A percentile compares a stretch with the other conserved stretches of the same genome.
Evolutionary conservation across 495 filamentous ascomycete genomes (phyloP).

Genomic region (Pyrenula aspistea): DNA sequence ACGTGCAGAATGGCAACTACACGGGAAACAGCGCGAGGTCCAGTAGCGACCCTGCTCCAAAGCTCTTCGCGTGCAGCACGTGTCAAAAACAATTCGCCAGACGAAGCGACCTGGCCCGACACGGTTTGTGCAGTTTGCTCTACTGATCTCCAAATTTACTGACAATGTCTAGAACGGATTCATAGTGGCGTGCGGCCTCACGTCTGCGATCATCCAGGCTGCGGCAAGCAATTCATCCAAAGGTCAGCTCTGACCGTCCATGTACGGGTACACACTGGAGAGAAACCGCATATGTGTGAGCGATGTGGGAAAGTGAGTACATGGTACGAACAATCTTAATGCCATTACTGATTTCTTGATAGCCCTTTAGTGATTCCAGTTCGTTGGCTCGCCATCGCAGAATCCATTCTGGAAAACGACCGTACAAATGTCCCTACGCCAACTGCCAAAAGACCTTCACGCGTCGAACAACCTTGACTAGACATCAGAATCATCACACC

Average conservation of each 20-base stretch:
- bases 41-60: conserved; percentile 40
- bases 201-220: conserved; percentile 80
- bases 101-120: conserved; percentile 85
- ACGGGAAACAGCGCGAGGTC: background rate
- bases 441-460: conserved; percentile 99
- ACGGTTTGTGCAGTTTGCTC: conserved; percentile 48
- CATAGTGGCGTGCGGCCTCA: conserved; percentile 88
- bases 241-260: conserved; percentile 96
- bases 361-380: conserved; percentile 99
- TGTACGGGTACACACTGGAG: conserved; percentile 87
- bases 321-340: conserved; percentile 1
- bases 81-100: conserved; percentile 90
- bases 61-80: conserved; percentile 82
- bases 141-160: conserved; percentile 12
- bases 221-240: conserved; percentile 95
- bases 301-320: conserved; percentile 78
- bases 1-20: background rate
- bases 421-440: conserved; percentile 94
- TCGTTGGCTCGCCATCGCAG: conserved; percentile 86
- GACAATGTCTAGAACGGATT: conserved; percentile 62
- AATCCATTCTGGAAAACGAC: conserved; percentile 91
- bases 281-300: conserved; percentile 98
- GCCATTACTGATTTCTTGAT: conserved; percentile 4
- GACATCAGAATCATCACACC: conserved; percentile 92
- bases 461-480: conserved; percentile 82